Base-by-base conservation (phyloP, 371 early-diverging fungal species). In the Lichtheimia hyalospora region DNA sequence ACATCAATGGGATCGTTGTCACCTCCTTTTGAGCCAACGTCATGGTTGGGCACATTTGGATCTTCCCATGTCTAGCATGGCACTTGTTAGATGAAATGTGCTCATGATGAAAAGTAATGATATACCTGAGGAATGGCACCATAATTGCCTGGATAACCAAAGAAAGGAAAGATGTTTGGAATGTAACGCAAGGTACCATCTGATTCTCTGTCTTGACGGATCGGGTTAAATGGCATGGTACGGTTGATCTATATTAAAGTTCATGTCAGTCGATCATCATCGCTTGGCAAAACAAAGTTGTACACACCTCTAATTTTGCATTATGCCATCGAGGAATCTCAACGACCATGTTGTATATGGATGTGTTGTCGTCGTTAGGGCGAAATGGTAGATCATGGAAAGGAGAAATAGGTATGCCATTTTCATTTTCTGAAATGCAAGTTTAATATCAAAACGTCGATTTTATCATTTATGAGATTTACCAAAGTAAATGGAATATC, bases 131-230 rank as follows among this genome's bases (percentile, higher is more conserved):
- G 99, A 61, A 99, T 82, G 34, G 99, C 98, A 58, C 99, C 99
- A 73, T 99, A 99, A 87, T 99, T 99, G 97, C 99, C 99, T 71
- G 95, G 92, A 83, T 99, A 99, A 43, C 99, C 99, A 69, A 96
- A 94, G 87, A 93, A 94, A 13, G 99, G 99, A 88, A 98, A 99
- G 71, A 96, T 89, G 84, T 99, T 99, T 63, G 93, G 86, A 53
- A 99, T 98, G 79, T 90, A 99, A 60, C 99, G 88, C 58, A 97
- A 90, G 10, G 5, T 14, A 76, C 96, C 96, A 67, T 95, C 96
- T 77, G 99, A 98, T 83, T 99, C 99, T 56, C 89, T 79, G 76
- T 99, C 99, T 80, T 99, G 99, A 78, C 92, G 96, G 65, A 99
- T 96, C 43, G 99, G 99, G 87, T 99, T 99, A 74, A 96, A 88